Conservation (phyloP, 2,329 filamentous ascomycete genomes). For the Teratosphaeria viscida region DNA sequence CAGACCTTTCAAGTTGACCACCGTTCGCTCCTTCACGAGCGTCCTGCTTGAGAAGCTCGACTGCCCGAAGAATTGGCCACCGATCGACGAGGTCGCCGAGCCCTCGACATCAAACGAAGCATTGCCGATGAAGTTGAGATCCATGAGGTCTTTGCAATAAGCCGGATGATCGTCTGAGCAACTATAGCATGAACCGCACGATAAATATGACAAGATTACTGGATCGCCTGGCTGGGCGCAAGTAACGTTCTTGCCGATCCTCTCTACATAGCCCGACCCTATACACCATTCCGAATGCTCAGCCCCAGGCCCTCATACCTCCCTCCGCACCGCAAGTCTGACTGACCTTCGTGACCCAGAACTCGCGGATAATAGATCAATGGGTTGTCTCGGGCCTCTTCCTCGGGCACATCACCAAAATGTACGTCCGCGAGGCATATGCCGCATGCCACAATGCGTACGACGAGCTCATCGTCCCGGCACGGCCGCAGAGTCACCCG, state of each 20-base stretch:
- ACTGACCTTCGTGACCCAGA: background rate
- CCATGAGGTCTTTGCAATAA: background rate
- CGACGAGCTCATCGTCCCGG: background rate
- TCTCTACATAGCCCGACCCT: background rate
- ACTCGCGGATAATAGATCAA: background rate
- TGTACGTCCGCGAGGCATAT: background rate
- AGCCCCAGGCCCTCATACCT: background rate
- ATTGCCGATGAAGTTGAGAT: background rate
- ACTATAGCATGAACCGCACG: conserved; percentile 5
- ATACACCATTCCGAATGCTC: background rate
- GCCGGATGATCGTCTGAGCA: background rate
- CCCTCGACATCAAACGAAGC: background rate
- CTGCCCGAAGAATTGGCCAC: conserved; percentile 20
- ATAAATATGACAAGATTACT: conserved; percentile 15
- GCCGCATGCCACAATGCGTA: background rate
- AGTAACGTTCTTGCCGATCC: background rate
- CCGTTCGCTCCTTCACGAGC: conserved; percentile 14
- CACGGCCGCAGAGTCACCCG: background rate
- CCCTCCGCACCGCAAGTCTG: background rate
- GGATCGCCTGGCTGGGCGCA: conserved; percentile 9
- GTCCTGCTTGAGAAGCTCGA: conserved; percentile 15
- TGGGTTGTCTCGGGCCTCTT: background rate
- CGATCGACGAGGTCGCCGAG: background rate
- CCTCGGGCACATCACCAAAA: background rate
- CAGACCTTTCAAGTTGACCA: conserved; percentile 12